Conservation (phyloP, 495 filamentous ascomycete species). For the Penicillium antarcticum region DNA sequence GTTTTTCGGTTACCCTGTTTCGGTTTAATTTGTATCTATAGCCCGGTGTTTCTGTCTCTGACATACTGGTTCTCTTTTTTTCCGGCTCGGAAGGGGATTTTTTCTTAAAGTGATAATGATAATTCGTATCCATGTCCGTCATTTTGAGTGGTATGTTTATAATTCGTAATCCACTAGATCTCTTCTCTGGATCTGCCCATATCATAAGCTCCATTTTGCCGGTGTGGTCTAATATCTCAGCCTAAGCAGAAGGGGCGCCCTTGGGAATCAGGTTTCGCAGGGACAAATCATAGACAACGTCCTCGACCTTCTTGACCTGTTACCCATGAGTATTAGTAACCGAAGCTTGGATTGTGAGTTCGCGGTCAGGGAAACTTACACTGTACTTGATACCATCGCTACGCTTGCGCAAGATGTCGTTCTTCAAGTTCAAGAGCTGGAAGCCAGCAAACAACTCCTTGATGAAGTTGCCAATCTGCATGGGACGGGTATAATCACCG, state of each 20-base stretch:
- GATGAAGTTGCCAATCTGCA: conserved; percentile 85
- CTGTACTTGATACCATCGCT: conserved; percentile 94
- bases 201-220: background rate
- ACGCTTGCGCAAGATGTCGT: conserved; percentile 81
- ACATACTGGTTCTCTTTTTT: background rate
- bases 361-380: conserved; percentile 41
- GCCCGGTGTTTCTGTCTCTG: background rate
- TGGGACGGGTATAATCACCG: conserved; percentile 78
- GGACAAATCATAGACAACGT: conserved; percentile 93
- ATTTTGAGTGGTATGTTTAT: background rate
- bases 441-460: conserved; percentile 95
- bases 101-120: background rate
- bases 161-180: background rate
- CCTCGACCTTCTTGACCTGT: conserved; percentile 91
- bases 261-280: conserved; percentile 76
- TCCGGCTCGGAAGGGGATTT: background rate
- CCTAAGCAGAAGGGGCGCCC: conserved; percentile 16
- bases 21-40: conserved; percentile 5
- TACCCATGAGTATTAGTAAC: conserved; percentile 4
- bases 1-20: background rate
- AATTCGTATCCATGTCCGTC: background rate
- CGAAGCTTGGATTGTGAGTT: background rate
- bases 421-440: conserved; percentile 95
- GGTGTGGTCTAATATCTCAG: background rate
- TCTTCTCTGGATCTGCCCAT: background rate